Evolutionary conservation across 129 eudicot genomes (phyloP), one percentile per base, ranked within the genome.

Genomic region (Lactuca sativa): DNA sequence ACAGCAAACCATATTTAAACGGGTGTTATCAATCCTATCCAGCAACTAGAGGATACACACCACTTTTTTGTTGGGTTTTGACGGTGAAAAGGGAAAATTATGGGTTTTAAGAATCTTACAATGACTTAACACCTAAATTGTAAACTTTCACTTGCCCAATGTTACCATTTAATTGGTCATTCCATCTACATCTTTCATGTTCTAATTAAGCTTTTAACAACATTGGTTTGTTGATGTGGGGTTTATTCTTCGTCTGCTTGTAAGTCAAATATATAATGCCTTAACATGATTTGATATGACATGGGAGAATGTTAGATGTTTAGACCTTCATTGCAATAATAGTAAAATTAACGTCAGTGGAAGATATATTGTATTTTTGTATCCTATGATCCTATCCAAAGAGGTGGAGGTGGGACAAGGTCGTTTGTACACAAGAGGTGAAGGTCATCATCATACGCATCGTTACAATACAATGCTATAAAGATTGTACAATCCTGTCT

Each of bases 61-160:
- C 10, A 43, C 49, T 43, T 47, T 47, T 59, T 33, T 16, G 16
- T 59, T 59, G 37, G 25, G 6, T 59, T 30, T 57, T 59, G 44
- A 34, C 65, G 11, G 17, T 34, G 17, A 10, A 60, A 60, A 59
- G 7, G 21, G 21, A 33, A 60, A 60, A 10, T 60, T 25, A n/a
- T 17, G 65, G n/a, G 34, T 33, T 60, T 14, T 7, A 34, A 33
- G 30, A 60, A 60, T 60, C 25, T 60, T 34, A 60, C 4, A 60
- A 10, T n/a, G 47, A 60, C 65, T 34, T 60, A 6, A 60, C 65
- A 60, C 65, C 65, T 32, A 34, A 33, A 60, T 34, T 9, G n/a
- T n/a, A 60, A 4, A 60, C 8, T 13, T 60, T 59, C 44, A 34
- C n/a, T 40, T 4, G 40, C 38, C 17, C 6, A 16, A 14, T 60